phyloP scores from a whole-genome alignment of 129 eudicot genomes.

The Ambrosia artemisiifolia region DNA sequence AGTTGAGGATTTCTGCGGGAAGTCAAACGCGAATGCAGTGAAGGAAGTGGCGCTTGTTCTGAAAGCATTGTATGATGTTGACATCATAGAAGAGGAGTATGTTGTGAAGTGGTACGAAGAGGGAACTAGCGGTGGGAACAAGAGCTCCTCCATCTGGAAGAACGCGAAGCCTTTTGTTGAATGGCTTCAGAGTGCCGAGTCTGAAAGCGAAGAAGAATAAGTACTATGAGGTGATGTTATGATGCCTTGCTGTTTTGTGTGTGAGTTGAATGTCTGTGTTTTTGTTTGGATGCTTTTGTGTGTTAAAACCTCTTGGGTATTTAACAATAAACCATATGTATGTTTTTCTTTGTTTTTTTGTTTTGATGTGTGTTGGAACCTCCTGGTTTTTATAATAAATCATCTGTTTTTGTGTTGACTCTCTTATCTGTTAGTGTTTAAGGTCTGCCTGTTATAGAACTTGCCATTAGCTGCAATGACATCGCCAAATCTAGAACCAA shows the following conservation, averaged over 20 bases:
- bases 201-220: conserved; percentile 16
- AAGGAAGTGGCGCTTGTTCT: conserved; percentile 9
- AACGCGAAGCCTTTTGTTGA: conserved; percentile 13
- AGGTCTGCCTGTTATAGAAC: no score
- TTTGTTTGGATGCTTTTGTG: background rate
- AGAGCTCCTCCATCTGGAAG: background rate
- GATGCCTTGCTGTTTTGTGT: conserved; percentile 4
- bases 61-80: conserved; percentile 10
- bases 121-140: background rate
- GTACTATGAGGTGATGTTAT: conserved; percentile 7
- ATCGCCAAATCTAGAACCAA: no score
- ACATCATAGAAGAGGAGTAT: background rate
- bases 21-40: conserved; percentile 4
- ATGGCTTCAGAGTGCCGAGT: conserved; percentile 16
- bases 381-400: no score
- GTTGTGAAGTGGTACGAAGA: conserved; percentile 8
- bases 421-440: no score
- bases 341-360: background rate
- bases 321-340: background rate
- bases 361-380: background rate
- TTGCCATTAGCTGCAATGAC: no score
- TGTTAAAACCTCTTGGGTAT: background rate
- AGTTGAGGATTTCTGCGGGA: conserved; percentile 7
- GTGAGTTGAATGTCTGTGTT: background rate
- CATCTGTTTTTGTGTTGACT: no score